Conservation (phyloP, 495 filamentous ascomycete genomes). For the Talaromyces liani region DNA sequence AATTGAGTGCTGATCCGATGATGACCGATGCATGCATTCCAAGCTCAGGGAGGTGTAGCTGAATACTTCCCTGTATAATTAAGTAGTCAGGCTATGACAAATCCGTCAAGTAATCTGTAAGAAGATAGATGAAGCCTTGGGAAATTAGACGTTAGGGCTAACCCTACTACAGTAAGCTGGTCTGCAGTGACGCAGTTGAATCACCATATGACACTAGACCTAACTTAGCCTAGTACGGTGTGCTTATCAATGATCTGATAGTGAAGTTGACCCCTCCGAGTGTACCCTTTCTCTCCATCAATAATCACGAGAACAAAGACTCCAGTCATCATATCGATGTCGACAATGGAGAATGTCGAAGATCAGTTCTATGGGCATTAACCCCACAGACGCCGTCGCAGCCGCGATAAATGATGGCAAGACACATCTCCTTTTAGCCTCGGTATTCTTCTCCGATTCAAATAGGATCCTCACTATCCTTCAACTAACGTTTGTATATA, state of each 20-base stretch:
- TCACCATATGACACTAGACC: background rate
- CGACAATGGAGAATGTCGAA: background rate
- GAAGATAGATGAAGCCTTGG: too few species aligned
- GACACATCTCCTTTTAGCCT: constrained; percentile 71
- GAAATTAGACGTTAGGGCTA: background rate
- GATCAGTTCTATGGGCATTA: background rate
- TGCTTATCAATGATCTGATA: constrained; percentile 2
- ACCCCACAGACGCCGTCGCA: constrained; percentile 2
- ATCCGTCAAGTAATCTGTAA: too few species aligned
- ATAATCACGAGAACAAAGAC: background rate
- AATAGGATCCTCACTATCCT: constrained; percentile 28
- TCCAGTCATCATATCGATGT: background rate
- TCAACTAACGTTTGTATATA: constrained; percentile 7
- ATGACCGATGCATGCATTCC: too few species aligned
- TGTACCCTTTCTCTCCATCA: background rate
- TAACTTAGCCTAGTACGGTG: background rate
- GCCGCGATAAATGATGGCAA: constrained; percentile 47
- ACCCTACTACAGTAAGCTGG: background rate
- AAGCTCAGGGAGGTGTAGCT: too few species aligned
- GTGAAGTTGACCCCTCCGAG: background rate
- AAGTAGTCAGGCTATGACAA: too few species aligned
- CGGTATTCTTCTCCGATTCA: constrained; percentile 36
- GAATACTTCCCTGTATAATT: too few species aligned
- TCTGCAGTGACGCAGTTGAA: background rate
- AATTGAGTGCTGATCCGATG: too few species aligned